A percentile compares a stretch with the other conserved stretches of the same genome.
Evolutionary conservation across 1,139 yeast genomes (phyloP).

Genomic region (Spathaspora sp.): DNA sequence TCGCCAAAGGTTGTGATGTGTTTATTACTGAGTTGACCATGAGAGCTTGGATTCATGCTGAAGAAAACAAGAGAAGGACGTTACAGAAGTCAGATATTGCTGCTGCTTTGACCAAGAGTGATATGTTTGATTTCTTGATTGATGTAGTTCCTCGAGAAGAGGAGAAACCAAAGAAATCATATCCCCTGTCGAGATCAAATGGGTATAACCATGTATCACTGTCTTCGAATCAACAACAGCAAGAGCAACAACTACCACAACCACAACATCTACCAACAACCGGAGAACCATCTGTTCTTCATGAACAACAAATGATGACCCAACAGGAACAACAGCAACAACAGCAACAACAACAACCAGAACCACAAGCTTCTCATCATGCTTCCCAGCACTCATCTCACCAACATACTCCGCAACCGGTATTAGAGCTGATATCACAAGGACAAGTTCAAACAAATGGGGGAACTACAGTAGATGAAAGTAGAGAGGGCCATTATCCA

Average conservation of each 20-base stretch:
- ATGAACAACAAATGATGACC: slow-evolving; percentile 1
- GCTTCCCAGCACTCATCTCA: slow-evolving; percentile 7
- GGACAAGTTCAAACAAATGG: neutral
- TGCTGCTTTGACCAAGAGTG: slow-evolving; percentile 90
- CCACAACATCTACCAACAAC: neutral
- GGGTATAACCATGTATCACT: slow-evolving; percentile 10
- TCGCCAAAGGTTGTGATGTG: slow-evolving; percentile 97
- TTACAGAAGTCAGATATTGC: slow-evolving; percentile 93
- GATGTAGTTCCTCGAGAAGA: slow-evolving; percentile 92
- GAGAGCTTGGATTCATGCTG: slow-evolving; percentile 99
- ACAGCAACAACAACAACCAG: slow-evolving; percentile 12
- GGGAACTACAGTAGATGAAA: slow-evolving; percentile 1
- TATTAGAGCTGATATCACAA: slow-evolving; percentile 2
- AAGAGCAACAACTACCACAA: neutral
- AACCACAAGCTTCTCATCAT: slow-evolving; percentile 1
- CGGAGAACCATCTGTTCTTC: neutral
- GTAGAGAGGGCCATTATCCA: slow-evolving; percentile 14
- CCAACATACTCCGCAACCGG: slow-evolving; percentile 7
- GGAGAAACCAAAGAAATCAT: slow-evolving; percentile 51
- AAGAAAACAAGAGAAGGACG: slow-evolving; percentile 91
- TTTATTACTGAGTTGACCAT: slow-evolving; percentile 94
- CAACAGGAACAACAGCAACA: slow-evolving; percentile 12
- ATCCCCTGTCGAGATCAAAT: slow-evolving; percentile 18
- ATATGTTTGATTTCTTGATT: slow-evolving; percentile 94
- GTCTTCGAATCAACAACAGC: neutral